phyloP scores from a whole-genome alignment of 176 grass and related monocot genomes.

The Carex myosuroides region DNA sequence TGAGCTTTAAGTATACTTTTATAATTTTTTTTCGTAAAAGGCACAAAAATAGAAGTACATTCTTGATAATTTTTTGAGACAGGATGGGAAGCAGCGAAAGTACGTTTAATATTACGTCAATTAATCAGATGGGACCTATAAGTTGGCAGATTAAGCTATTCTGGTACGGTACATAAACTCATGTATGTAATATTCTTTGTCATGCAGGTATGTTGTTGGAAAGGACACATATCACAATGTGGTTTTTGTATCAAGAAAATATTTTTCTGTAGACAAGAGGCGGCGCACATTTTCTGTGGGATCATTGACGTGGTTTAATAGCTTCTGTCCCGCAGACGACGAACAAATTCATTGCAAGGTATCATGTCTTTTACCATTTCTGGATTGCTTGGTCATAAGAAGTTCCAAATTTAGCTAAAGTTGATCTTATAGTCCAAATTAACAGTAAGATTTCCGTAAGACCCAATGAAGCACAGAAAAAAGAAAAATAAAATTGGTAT shows the following conservation, averaged over 20 bases:
- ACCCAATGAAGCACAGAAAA: background rate
- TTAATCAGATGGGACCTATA: background rate
- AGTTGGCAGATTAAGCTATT: background rate
- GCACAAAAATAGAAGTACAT: no score
- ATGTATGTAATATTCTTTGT: background rate
- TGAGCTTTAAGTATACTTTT: no score
- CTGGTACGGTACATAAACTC: slow-evolving; percentile 12
- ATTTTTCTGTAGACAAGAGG: slow-evolving; percentile 85
- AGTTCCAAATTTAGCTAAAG: background rate
- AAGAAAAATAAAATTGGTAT: background rate
- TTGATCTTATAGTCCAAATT: background rate
- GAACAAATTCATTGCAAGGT: slow-evolving; percentile 81
- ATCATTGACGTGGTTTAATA: slow-evolving; percentile 67
- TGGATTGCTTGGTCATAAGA: background rate
- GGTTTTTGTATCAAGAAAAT: slow-evolving; percentile 88
- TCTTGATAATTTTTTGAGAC: no score
- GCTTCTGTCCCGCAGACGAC: slow-evolving; percentile 34
- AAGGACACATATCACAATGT: slow-evolving; percentile 90
- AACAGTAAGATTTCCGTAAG: background rate
- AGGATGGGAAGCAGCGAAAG: background rate
- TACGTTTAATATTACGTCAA: background rate
- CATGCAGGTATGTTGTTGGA: slow-evolving; percentile 78
- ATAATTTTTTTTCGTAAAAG: no score
- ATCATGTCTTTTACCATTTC: background rate
- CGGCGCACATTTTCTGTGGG: slow-evolving; percentile 66